A percentile compares a stretch with the other conserved stretches of the same genome.
These are phyloP conservation scores for Termitomyces sp. DNA, from an alignment of 768 basidiomycete genomes.

Conservation along the genomic window DNA sequence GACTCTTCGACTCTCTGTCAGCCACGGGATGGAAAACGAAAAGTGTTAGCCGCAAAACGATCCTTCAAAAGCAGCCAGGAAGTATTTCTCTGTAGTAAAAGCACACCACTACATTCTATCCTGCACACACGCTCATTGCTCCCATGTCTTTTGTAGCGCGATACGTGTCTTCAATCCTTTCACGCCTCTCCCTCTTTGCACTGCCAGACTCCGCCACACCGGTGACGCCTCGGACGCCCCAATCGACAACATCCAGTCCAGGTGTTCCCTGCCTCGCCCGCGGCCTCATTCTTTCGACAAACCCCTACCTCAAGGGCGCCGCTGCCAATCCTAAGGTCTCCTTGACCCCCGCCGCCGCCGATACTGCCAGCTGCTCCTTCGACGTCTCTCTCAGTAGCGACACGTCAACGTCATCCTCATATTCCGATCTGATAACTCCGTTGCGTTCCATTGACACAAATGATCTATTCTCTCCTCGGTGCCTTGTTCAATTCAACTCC, in stretches of 20 bases:
- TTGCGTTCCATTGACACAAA: not conserved
- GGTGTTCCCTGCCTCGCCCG: not conserved
- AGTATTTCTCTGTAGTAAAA: not conserved
- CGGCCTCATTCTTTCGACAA: conserved; percentile 5
- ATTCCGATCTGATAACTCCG: conserved; percentile 7
- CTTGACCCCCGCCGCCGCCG: not conserved
- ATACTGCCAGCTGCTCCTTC: not conserved
- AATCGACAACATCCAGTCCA: not conserved
- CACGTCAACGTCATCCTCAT: conserved; percentile 12
- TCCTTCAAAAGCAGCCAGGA: not conserved
- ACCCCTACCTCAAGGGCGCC: conserved; percentile 10
- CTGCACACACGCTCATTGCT: conserved; percentile 11
- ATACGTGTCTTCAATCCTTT: conserved; percentile 8
- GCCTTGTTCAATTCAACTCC: not conserved
- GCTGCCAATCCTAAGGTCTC: conserved; percentile 9
- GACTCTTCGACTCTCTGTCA: not conserved
- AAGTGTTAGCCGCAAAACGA: not conserved
- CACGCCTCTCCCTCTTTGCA: not conserved
- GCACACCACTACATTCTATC: conserved; percentile 11
- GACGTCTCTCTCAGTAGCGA: conserved; percentile 14
- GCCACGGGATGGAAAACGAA: not conserved
- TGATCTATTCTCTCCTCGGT: conserved; percentile 13
- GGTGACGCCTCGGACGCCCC: not conserved
- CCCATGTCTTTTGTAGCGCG: conserved; percentile 11
- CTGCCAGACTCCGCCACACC: not conserved